Evolutionary conservation across 2,329 filamentous ascomycete genomes (phyloP), one percentile per base, ranked within the genome.

Genomic region (Xylariomycetidae sp.): DNA sequence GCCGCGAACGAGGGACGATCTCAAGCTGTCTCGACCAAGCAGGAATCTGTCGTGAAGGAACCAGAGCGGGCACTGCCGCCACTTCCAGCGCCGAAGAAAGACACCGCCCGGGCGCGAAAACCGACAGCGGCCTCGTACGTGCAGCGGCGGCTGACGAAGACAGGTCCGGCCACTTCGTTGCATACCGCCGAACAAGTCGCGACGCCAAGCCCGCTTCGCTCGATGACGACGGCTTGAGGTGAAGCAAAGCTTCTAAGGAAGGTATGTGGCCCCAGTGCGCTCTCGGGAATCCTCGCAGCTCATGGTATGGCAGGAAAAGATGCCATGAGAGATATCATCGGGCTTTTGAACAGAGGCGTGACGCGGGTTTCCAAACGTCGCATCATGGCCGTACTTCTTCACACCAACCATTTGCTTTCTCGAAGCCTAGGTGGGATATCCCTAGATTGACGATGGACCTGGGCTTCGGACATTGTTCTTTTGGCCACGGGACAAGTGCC

Each of bases 1-100:
- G 85, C 82, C 65, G 61, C 68, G 62, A 74, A 80, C 86, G 89
- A 94, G 89, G 88, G 82, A 78, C 71, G 71, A 72, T 71, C 74
- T 81, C 82, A 76, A 76, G 73, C 65, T 67, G 62, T 55, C 48
- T 49, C 54, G 49, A 63, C 58, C 38, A 49, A 58, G 54, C 50
- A 58, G 55, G 57, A 47, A 54, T 49, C 52, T 56, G 56, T 56
- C 52, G 40, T 41, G 58, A 63, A 55, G 42, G 44, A 56, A 50
- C 48, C 52, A 45, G 50, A 53, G 48, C 50, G 61, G 56, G 59
- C 57, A 57, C 53, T 59, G 56, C 54, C 58, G 54, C 56, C 58
- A 57, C 59, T 59, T 59, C 60, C 56, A 54, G 61, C 59, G 57
- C 58, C 58, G 47, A 59, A 40, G 37, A 34, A 43, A 27, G 39